Evolutionary conservation across 1,284 basidiomycete genomes (phyloP).

Genomic region (Laetiporus sulphureus): DNA sequence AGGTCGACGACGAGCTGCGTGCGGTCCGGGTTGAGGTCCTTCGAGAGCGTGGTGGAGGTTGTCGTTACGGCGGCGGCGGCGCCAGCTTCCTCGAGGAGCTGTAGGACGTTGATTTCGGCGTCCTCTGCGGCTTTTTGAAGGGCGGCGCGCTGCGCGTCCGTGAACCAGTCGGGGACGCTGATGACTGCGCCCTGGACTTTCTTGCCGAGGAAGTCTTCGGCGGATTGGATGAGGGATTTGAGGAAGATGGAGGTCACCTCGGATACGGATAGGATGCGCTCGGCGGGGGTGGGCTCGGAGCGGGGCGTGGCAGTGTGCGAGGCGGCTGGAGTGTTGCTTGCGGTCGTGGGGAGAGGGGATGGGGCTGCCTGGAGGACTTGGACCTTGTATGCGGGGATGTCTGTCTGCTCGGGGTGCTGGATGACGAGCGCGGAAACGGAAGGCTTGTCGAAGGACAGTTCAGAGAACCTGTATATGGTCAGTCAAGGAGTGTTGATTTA

Average conservation of each 20-base stretch:
- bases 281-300: constrained; percentile 71
- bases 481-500: constrained; percentile 2
- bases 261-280: constrained; percentile 76
- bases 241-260: constrained; percentile 89
- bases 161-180: constrained; percentile 76
- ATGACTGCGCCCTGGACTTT: constrained; percentile 81
- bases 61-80: constrained; percentile 68
- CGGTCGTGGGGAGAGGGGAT: constrained; percentile 45
- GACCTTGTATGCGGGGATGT: constrained; percentile 84
- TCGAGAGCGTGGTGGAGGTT: constrained; percentile 38
- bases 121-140: constrained; percentile 71
- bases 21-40: constrained; percentile 44
- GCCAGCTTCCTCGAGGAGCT: constrained; percentile 82
- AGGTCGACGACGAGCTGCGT: constrained; percentile 71
- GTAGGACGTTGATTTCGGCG: constrained; percentile 80
- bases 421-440: constrained; percentile 60
- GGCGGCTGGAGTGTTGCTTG: constrained; percentile 56
- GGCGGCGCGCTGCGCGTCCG: constrained; percentile 62
- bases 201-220: constrained; percentile 89
- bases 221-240: constrained; percentile 78
- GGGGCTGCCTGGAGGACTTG: constrained; percentile 74
- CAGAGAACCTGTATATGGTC: constrained; percentile 52
- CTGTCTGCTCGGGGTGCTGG: constrained; percentile 66
- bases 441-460: constrained; percentile 52
- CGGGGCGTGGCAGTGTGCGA: constrained; percentile 70